Base-by-base conservation (phyloP, 352 stramenopile genomes). In the Phytophthora brassicae region DNA sequence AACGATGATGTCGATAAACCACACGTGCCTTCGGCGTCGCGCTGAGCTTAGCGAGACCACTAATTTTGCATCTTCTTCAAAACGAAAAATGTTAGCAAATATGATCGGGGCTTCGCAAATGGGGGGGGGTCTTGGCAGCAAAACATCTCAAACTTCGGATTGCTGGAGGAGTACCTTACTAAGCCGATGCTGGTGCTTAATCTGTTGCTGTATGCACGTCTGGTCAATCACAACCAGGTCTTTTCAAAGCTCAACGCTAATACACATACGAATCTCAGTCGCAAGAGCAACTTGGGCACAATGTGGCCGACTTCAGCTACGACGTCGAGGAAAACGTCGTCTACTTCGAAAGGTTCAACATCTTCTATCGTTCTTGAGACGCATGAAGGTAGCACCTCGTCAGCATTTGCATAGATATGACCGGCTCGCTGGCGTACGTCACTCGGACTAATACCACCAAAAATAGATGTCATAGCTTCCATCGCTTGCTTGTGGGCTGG, bases 341-440 rank as follows among this genome's bases (percentile, higher is more conserved):
- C 9, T 29, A 41, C 42, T 48, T 13, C 41, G 12, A 64, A 1
- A 3, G 17, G 35, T 4, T 29, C 39, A 48, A 65, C 6, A n/a
- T 28, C 39, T 8, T 28, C 45, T 19, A 49, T 16, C 8, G 59
- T 35, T 7, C 8, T 42, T 1, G 19, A 6, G n/a, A 58, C 39
- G 20, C 35, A 16, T 3, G 39, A 39, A 7, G 38, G 28, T 8
- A 48, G 16, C n/a, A 59, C 14, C 28, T 55, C 45, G 6, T 46
- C 56, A 51, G 47, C n/a, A 33, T 59, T 65, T 6, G 1, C 45
- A 24, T 56, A 28, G 0, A 20, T 63, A 16, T 16, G 23, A 0
- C 46, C 45, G 12, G 56, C 45, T 56, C 29, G 44, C 14, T 56
- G 56, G n/a, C 36, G 46, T 28, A 63, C 46, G 28, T 56, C 46